Conservation (phyloP, 495 filamentous ascomycete genomes). For the Neurospora sp. region DNA sequence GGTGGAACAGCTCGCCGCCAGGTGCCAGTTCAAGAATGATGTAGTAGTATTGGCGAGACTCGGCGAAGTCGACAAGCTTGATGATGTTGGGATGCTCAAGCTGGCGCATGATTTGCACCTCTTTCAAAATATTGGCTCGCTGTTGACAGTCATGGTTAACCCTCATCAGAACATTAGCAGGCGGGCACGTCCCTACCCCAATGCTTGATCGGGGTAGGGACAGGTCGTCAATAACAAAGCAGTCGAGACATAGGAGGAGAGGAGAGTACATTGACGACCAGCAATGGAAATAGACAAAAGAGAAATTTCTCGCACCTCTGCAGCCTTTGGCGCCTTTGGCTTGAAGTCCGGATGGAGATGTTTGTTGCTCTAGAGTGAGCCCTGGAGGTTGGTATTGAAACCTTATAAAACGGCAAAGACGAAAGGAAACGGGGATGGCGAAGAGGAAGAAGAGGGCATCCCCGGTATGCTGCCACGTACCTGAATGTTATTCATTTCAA, state of each 20-base stretch:
- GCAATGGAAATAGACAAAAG: constrained; percentile 21
- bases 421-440: constrained; percentile 10
- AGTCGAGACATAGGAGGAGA: constrained; percentile 1
- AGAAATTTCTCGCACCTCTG: constrained; percentile 77
- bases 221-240: constrained; percentile 1
- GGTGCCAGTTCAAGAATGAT: constrained; percentile 93
- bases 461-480: constrained; percentile 47
- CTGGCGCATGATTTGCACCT: constrained; percentile 97
- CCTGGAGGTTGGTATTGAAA: constrained; percentile 34
- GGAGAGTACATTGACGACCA: constrained; percentile 4
- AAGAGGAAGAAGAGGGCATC: constrained; percentile 22
- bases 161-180: neutral
- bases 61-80: constrained; percentile 84
- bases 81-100: constrained; percentile 93
- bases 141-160: constrained; percentile 27
- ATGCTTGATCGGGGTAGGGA: constrained; percentile 11
- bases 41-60: constrained; percentile 92
- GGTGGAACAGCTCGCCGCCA: constrained; percentile 94
- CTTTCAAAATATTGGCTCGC: constrained; percentile 95
- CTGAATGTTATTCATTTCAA: constrained; percentile 96
- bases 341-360: constrained; percentile 93
- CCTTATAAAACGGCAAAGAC: constrained; percentile 10
- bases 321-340: constrained; percentile 75
- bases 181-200: neutral
- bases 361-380: constrained; percentile 58